A percentile compares a stretch with the other conserved stretches of the same genome.
Conservation (phyloP, 192 early-diverging fungal species). For the Hyaloraphidium curvatum region DNA sequence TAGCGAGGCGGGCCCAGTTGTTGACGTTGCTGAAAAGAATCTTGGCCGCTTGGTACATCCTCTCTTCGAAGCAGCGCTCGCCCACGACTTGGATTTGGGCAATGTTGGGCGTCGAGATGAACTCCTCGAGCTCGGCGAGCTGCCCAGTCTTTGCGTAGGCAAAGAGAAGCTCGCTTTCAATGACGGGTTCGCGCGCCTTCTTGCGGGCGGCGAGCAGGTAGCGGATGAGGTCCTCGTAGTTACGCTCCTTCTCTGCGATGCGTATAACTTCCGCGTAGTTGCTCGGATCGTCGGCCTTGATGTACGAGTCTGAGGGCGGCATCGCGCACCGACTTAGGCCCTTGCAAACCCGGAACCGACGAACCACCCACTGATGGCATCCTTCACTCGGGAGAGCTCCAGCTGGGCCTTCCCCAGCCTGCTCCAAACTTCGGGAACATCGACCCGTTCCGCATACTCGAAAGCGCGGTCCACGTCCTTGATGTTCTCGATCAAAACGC, state of each 20-base stretch:
- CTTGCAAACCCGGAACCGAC: no score
- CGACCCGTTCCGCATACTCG: slow-evolving; percentile 85
- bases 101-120: slow-evolving; percentile 81
- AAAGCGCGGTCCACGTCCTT: slow-evolving; percentile 84
- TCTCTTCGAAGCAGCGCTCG: slow-evolving; percentile 85
- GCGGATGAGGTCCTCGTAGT: slow-evolving; percentile 87
- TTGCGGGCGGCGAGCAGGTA: slow-evolving; percentile 92
- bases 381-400: slow-evolving; percentile 71
- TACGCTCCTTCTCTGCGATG: slow-evolving; percentile 57
- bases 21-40: slow-evolving; percentile 88
- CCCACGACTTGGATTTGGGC: slow-evolving; percentile 78
- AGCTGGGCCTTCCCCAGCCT: slow-evolving; percentile 88
- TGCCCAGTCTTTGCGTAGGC: slow-evolving; percentile 90
- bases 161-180: slow-evolving; percentile 90
- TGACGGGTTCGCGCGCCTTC: slow-evolving; percentile 79
- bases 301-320: slow-evolving; percentile 80
- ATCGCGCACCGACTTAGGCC: no score
- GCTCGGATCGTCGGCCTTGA: slow-evolving; percentile 78
- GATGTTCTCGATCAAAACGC: slow-evolving; percentile 83
- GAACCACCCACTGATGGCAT: slow-evolving; percentile 49
- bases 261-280: slow-evolving; percentile 80
- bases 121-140: slow-evolving; percentile 80
- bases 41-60: slow-evolving; percentile 83
- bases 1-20: slow-evolving; percentile 90
- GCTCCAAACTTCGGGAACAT: slow-evolving; percentile 87